phyloP scores from a whole-genome alignment of 2,329 filamentous ascomycete genomes.

The Proliferodiscus dingleyae region DNA sequence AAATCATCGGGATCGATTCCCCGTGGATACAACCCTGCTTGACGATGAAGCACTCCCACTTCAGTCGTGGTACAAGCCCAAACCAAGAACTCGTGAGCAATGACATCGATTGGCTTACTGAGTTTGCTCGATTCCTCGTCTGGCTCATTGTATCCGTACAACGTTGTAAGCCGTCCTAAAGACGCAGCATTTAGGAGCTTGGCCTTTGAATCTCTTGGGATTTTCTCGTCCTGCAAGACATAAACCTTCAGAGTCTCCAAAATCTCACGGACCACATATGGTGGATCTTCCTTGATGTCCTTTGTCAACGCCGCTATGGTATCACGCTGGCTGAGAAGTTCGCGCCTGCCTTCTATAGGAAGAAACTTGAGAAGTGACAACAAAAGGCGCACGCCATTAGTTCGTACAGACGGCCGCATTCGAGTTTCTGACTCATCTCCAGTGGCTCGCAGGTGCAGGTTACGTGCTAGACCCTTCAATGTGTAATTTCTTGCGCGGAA shows the following conservation, averaged over 20 bases:
- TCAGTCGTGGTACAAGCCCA: constrained; percentile 68
- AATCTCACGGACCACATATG: constrained; percentile 69
- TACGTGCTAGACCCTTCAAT: constrained; percentile 73
- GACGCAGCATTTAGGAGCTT: constrained; percentile 70
- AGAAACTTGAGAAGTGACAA: constrained; percentile 75
- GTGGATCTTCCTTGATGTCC: constrained; percentile 71
- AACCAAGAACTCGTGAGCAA: constrained; percentile 71
- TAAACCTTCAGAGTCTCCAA: constrained; percentile 64
- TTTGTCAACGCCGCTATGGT: constrained; percentile 68
- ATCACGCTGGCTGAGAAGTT: constrained; percentile 72
- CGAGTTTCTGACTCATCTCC: constrained; percentile 58
- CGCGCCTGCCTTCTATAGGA: constrained; percentile 69
- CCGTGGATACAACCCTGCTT: constrained; percentile 80
- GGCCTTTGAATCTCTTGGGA: constrained; percentile 70
- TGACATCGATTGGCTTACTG: constrained; percentile 55
- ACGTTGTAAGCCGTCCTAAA: constrained; percentile 64
- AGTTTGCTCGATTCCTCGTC: constrained; percentile 41
- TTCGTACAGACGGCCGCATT: constrained; percentile 72
- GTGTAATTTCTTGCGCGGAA: constrained; percentile 75
- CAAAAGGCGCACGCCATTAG: constrained; percentile 77
- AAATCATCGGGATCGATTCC: constrained; percentile 56
- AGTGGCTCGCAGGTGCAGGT: constrained; percentile 65
- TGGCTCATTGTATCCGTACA: constrained; percentile 57
- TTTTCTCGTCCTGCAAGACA: constrained; percentile 68
- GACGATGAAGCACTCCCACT: constrained; percentile 70